Evolutionary conservation across 2,329 filamentous ascomycete species (phyloP), one percentile per base, ranked within the genome.

Genomic region (Fusarium domesticum): DNA sequence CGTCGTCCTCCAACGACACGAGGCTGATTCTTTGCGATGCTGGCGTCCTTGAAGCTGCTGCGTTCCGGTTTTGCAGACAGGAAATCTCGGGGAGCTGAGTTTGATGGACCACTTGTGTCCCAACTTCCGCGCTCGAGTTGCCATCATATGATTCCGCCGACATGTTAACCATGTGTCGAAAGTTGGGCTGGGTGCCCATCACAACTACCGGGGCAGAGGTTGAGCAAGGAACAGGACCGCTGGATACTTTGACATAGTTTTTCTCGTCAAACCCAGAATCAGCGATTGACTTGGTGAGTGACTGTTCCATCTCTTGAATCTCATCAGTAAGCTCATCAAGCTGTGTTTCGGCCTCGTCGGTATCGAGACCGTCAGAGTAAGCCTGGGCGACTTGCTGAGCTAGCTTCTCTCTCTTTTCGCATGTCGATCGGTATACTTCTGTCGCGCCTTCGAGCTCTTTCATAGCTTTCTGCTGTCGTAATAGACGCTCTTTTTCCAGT

Each of bases 291-390:
- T 60, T 59, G 18, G 72, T 62, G 16, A 81, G 61, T 1, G 54
- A 54, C 17, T 64, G 59, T 50, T 78, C 76, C 47, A 69, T 69
- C 30, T 64, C 57, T 44, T 72, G 68, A 12, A 80, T 63, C 40
- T 70, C 58, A 37, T 68, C 67, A 10, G 70, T 70, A 30, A 81
- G 57, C 28, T 73, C 66, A 45, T 80, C 76, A 7, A 81, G 62
- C 32, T 66, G 69, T 25, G 61, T 57, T 53, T 81, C 77, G 17
- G 78, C 74, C 8, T 74, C 71, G 3, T 75, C 71, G 1, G 74
- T 80, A 37, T 80, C 72, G 12, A 74, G 58, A 18, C 71, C 71
- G 8, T 76, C 69, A 12, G 69, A 70, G 48, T 80, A 82, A 1
- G 73, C 73, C 44, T 75, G 65, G 3, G 70, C 68, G 37, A 81